Conservation (phyloP, 2,329 filamentous ascomycete genomes). For the Diaporthe amygdali region DNA sequence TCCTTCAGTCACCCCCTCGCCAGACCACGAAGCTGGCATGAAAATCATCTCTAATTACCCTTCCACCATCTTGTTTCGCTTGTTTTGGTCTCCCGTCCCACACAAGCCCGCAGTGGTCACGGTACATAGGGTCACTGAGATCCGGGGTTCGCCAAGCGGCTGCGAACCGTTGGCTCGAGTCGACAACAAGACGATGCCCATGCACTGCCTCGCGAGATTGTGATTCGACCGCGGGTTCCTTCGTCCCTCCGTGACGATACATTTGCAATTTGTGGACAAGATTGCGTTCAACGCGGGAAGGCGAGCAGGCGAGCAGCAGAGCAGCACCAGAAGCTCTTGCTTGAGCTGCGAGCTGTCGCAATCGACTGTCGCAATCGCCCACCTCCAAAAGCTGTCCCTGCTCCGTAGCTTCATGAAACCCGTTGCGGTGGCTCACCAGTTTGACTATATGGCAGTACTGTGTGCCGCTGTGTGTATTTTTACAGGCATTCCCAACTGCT, state of each 20-base stretch:
- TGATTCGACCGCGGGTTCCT: not conserved
- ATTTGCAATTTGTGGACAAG: constrained; percentile 8
- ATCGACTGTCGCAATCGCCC: not conserved
- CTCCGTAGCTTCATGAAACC: too few species aligned
- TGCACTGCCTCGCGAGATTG: not conserved
- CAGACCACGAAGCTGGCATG: not conserved
- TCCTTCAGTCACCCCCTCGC: not conserved
- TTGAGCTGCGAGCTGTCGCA: not conserved
- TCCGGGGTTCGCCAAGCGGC: constrained; percentile 17
- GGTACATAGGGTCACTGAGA: constrained; percentile 21
- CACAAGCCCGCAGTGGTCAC: not conserved
- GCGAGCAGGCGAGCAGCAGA: not conserved
- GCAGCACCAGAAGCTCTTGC: not conserved
- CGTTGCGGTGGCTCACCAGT: not conserved
- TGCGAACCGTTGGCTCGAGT: not conserved
- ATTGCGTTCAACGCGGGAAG: not conserved
- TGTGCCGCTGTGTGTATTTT: too few species aligned
- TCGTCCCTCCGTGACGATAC: not conserved
- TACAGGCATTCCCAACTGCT: not conserved
- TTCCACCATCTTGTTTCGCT: constrained; percentile 1
- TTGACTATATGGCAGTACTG: not conserved
- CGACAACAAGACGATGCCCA: not conserved
- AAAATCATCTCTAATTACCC: constrained; percentile 1
- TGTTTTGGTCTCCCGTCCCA: not conserved
- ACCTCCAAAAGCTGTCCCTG: too few species aligned